Base-by-base conservation (phyloP, 2,329 filamentous ascomycete genomes). In the Ascochyta koolunga region DNA sequence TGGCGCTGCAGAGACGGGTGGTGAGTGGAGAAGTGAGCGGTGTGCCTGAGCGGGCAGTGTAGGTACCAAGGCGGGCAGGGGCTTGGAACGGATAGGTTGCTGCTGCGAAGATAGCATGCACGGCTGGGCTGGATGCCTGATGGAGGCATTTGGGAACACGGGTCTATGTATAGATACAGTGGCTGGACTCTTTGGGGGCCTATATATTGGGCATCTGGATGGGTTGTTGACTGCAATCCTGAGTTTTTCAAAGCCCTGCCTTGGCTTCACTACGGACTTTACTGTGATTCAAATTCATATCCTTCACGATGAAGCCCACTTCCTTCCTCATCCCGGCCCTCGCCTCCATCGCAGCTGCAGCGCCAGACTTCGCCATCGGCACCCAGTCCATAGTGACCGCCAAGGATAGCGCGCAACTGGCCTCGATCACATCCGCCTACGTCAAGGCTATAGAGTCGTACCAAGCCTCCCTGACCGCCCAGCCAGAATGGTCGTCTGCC, bases 401-500 rank as follows among this genome's bases (percentile, higher is more conserved):
- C 1, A 50, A 39, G 15, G 37, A 50, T 16, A 6, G 2, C 5
- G 21, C 22, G 1, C 35, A 50, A 13, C 40, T 50, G 5, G 33
- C 36, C 10, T 39, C 46, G 4, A 19, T 54, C 21, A 54, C 50
- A 15, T 47, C 45, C 15, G 54, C 54, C 5, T 29, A 46, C 19
- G 11, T 21, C 33, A 27, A 41, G 1, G 51, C 51, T n/a, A 25
- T 39, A 2, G 29, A 33, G 1, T 40, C 46, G 6, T 59, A 33
- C 24, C 41, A 51, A 13, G 43, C 51, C 3, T 40, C 42, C 27
- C 8, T 56, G 33, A 58, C 55, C 11, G 47, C 45, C 5, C 22
- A 41, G 18, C 36, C 50, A 25, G 47, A 50, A 16, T 58, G 43
- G 37, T 36, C 41, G 5, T 50, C 43, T 15, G 55, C 55, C 11